Base-by-base conservation (phyloP, 176 grass and related monocot species). In the Echinochloa phyllopogon region DNA sequence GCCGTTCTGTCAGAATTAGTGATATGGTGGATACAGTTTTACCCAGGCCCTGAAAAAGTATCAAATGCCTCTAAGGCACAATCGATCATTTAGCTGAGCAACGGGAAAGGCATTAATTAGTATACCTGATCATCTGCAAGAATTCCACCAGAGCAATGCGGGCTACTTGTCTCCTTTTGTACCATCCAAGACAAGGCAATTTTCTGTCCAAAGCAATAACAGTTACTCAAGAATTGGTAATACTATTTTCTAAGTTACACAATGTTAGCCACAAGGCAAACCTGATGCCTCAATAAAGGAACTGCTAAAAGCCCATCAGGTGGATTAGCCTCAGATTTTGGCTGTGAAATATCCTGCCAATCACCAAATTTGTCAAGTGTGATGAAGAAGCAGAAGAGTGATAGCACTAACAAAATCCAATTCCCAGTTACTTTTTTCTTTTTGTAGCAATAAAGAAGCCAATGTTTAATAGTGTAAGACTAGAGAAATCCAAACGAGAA, bases 101-200 rank as follows among this genome's bases (percentile, higher is more conserved):
- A 66, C 50, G 42, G 10, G 16, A 8, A 17, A 61, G 17, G 62
- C 79, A 66, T 37, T 40, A 57, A 70, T 20, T 84, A 21, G 65
- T 27, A 86, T 91, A 99, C 94, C 93, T 99, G 97, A 84, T 99
- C 97, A 91, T 99, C 97, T 76, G 97, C 97, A 66, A 99, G 97
- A 86, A 99, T 99, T 79, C 94, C 97, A 51, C 97, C 97, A 88
- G 83, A 96, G 79, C 97, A 99, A 71, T 91, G 91, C 1, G 51
- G 74, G 55, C 89, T 75, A 65, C 66, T 78, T 77, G 65, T 96
- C 75, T 99, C 97, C 90, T 99, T 99, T 83, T 96, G 90, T 65
- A 99, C 85, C 97, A 99, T 99, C 97, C 97, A 99, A 87, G 94
- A 82, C 80, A 99, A 89, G 39, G 97, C 97, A 78, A 96, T 99